Evolutionary conservation across 2,329 filamentous ascomycete genomes (phyloP), one percentile per base, ranked within the genome.

Genomic region (Mycosphaerella arachidis): DNA sequence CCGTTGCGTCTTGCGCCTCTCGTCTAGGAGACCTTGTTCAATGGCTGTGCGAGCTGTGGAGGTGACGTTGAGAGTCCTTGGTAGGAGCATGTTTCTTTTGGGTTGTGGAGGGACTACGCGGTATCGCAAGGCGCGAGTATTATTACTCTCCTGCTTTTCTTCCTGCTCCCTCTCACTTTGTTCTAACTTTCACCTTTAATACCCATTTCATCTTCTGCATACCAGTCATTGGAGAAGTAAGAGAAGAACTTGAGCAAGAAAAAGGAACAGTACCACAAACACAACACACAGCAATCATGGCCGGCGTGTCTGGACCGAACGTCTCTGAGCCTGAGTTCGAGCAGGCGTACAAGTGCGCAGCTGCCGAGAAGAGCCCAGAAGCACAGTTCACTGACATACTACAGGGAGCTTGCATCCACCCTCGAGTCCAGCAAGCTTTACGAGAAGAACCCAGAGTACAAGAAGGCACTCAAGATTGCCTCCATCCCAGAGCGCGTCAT

Each of bases 341-440:
- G 86, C 93, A 97, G 86, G 93, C 93, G 74, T 96, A 96, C 86
- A 91, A 92, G 78, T 91, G 91, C 95, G 81, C 73, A 75, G n/a
- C 50, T n/a, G 3, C 37, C 18, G 35, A 55, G 48, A 43, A 18
- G 16, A 53, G 52, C 33, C 48, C 8, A 10, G 12, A 50, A 43
- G 43, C 4, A 40, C 29, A 13, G 33, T 31, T n/a, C 20, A 54
- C 45, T 45, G 35, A 55, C 55, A 53, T 56, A 48, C 56, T 58
- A 58, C 61, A 63, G 60, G 52, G 65, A 99, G 86, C 90, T 99
- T 69, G 90, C 84, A 77, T 94, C 89, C 74, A 96, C 92, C 64
- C 91, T 99, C 74, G 92, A 97, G 81, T 87, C 92, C 83, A 94
- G 89, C 78, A 86, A 87, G 65, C 89, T 99, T 68, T 97, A 97